Base-by-base conservation (phyloP, 768 basidiomycete species). In the Podaxis sp. region DNA sequence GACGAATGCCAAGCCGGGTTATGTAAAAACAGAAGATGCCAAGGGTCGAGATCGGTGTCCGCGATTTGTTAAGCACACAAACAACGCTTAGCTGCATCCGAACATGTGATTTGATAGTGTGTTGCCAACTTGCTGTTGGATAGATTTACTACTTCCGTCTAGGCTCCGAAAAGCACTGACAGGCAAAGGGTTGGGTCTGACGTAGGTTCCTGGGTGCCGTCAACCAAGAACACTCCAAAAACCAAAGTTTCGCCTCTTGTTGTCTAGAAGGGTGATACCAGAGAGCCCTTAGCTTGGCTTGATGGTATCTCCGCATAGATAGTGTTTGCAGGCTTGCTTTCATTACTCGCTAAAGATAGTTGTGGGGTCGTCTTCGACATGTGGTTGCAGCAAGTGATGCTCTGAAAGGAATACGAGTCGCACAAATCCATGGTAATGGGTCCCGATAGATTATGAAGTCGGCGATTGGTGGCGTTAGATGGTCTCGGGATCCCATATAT, bases 1-100 rank as follows among this genome's bases (percentile, higher is more conserved):
- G 27, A 54, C 7, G 36, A 38, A 13, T 18, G 54, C 40, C 54
- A 55, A 55, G 54, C 54, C 40, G n/a, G 54, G 54, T 55, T 27
- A 42, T 23, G n/a, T 4, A 27, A 40, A 40, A 35, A 55, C 10
- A 25, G 18, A 27, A 11, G 47, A 27, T 21, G 13, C 27, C 47
- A 48, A 25, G 11, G 21, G 11, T 27, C 47, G 23, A 48, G 47
- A 48, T 27, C 13, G 4, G 3, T 44, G 18, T 44, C 18, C 42
- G n/a, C 42, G 18, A 16, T 18, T 44, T 44, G 42, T 18, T n/a
- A 44, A 44, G 16, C 2, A 16, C 14, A 16, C 18, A 44, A 18
- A 44, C 42, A 44, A 9, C 42, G 47, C 47, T 48, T 48, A 25
- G 10, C 47, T 23, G 47, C 47, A 27, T 48, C 6, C 47, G 13